Conservation (phyloP, 441 rosid species). For the Isatis lusitanica region DNA sequence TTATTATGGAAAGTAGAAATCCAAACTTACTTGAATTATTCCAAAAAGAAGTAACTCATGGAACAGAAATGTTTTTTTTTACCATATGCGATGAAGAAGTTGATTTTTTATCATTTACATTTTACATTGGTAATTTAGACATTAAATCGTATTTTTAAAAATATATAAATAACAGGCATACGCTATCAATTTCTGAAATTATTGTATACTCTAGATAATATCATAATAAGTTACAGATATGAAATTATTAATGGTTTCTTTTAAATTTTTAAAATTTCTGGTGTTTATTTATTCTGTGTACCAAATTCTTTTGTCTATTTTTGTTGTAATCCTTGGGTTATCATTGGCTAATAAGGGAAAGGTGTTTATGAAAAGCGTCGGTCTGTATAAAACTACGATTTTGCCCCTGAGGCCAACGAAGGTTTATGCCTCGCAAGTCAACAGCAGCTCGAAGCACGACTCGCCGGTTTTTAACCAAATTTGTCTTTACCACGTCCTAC, state of each 20-base stretch:
- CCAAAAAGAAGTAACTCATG: background rate
- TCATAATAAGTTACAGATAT: too few species aligned
- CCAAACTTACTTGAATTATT: background rate
- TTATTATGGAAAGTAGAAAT: background rate
- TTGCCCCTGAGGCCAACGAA: background rate
- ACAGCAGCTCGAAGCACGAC: slow-evolving; percentile 33
- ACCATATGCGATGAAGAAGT: background rate
- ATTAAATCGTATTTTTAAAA: background rate
- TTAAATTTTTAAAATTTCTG: background rate
- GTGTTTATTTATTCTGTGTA: background rate
- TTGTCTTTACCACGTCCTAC: slow-evolving; percentile 31
- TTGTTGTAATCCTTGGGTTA: background rate
- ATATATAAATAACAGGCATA: too few species aligned
- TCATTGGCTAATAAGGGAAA: slow-evolving; percentile 14
- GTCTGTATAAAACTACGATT: background rate
- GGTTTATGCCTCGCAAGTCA: slow-evolving; percentile 18
- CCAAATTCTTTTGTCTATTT: background rate
- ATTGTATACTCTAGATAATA: too few species aligned
- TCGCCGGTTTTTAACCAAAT: slow-evolving; percentile 12
- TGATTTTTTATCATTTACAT: background rate
- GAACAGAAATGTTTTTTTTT: background rate
- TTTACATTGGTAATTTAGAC: background rate
- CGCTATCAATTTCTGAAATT: too few species aligned
- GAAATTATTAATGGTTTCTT: too few species aligned
- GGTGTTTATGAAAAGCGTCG: slow-evolving; percentile 19